Evolutionary conservation across 192 early-diverging fungal genomes (phyloP), one percentile per base, ranked within the genome.

Genomic region (Chytriomyces sp.): DNA sequence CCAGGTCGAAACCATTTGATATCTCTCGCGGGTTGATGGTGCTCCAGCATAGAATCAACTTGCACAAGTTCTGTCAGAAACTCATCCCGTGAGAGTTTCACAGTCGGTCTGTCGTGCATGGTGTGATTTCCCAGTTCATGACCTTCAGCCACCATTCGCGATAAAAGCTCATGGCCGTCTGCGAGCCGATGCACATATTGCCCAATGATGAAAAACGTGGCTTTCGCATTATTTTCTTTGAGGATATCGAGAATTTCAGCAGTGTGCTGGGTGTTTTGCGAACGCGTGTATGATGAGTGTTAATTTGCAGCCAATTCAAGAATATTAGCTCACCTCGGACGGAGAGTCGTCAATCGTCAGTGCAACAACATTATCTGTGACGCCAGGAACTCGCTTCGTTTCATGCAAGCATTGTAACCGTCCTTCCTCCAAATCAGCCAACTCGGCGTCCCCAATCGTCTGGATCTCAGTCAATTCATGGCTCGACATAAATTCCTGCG

Each of bases 81-180:
- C 10, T 47, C 65, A 9, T 28, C 72, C 23, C 7, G 45, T 9
- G 77, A 24, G 26, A 79, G 71, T 10, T 24, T 11, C 13, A 79
- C 76, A 18, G 70, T 79, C 7, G 77, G 77, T 48, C 77, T n/a
- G 53, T 79, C 77, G 45, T 76, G 53, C 77, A 45, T 60, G 7
- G 77, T 79, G 71, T 79, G 77, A 46, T 79, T 79, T 60, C 53
- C 77, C 8, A 79, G 77, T 65, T 79, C 77, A 63, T 79, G 77
- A n/a, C 77, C 77, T 47, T 79, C 77, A 7, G 60, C 23, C 11
- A 79, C 62, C 77, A 79, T 79, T 9, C 77, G 11, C n/a, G 28
- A 7, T 6, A 79, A 43, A 45, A 79, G 7, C 44, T 69, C 48
- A 5, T 45, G 49, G 23, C 76, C 76, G 45, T 62, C 46, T 11